Evolutionary conservation across 768 basidiomycete genomes (phyloP).

Genomic region (Mycena chlorophos): DNA sequence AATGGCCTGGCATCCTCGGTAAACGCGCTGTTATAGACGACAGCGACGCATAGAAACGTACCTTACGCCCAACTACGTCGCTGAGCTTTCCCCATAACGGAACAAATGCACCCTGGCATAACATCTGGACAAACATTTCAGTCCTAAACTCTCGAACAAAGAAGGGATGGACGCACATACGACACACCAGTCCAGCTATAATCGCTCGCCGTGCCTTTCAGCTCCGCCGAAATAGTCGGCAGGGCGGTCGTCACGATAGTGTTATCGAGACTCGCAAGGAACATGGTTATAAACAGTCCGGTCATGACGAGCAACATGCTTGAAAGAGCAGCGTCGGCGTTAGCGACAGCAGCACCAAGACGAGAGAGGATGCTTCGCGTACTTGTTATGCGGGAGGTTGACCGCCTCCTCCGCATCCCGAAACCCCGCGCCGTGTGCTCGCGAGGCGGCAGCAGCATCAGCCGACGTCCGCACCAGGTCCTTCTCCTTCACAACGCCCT

Average conservation of each 20-base stretch:
- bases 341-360: background rate
- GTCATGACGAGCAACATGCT: conserved; percentile 16
- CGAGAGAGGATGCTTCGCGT: background rate
- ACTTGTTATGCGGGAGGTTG: conserved; percentile 13
- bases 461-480: too few species aligned
- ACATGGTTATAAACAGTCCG: conserved; percentile 11
- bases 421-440: conserved; percentile 8
- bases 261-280: conserved; percentile 13
- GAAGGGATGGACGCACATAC: background rate
- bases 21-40: background rate
- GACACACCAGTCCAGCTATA: conserved; percentile 16
- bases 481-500: too few species aligned
- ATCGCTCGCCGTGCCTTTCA: conserved; percentile 16
- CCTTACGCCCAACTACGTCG: conserved; percentile 13
- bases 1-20: background rate
- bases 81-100: conserved; percentile 15
- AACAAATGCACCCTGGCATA: conserved; percentile 12
- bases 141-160: background rate
- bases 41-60: background rate
- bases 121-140: conserved; percentile 1
- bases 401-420: conserved; percentile 7
- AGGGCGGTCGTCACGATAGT: conserved; percentile 20
- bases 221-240: conserved; percentile 15
- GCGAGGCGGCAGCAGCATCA: too few species aligned
- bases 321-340: background rate